Percentiles rank a stretch among this genome's conserved stretches.
Evolutionary conservation across 1,284 basidiomycete genomes (phyloP).

Genomic region (Rugosomyces carneus): DNA sequence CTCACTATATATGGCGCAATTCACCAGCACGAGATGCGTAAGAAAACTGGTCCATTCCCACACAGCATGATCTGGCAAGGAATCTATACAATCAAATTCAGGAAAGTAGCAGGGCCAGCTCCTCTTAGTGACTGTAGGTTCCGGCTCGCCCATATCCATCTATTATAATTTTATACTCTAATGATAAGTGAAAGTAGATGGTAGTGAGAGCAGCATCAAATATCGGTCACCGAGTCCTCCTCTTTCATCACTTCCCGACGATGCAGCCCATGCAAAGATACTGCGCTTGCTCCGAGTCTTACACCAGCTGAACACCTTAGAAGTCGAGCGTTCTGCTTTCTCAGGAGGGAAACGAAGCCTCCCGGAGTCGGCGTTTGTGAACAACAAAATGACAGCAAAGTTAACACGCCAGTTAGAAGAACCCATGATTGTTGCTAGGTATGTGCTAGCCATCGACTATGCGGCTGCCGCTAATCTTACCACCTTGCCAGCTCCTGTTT

Average conservation of each 20-base stretch:
- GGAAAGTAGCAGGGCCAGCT: slow-evolving; percentile 83
- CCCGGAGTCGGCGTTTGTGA: slow-evolving; percentile 84
- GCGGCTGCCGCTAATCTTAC: not conserved
- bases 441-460: slow-evolving; percentile 16
- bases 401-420: slow-evolving; percentile 97
- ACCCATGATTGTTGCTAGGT: slow-evolving; percentile 98
- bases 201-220: slow-evolving; percentile 35
- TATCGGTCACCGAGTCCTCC: slow-evolving; percentile 58
- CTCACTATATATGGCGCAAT: slow-evolving; percentile 95
- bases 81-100: slow-evolving; percentile 88
- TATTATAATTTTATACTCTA: not conserved
- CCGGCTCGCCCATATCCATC: not conserved
- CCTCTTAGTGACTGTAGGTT: slow-evolving; percentile 54
- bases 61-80: slow-evolving; percentile 83
- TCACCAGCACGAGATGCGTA: slow-evolving; percentile 79
- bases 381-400: slow-evolving; percentile 98
- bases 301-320: slow-evolving; percentile 68
- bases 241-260: slow-evolving; percentile 75
- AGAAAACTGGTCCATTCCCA: slow-evolving; percentile 54
- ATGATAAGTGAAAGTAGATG: slow-evolving; percentile 29
- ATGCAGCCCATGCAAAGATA: slow-evolving; percentile 86
- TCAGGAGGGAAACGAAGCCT: slow-evolving; percentile 49
- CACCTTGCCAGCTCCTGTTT: slow-evolving; percentile 68
- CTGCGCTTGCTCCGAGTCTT: slow-evolving; percentile 86
- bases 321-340: slow-evolving; percentile 50